Conservation (phyloP, 306 rosid species). For the Trifolium subterraneum region DNA sequence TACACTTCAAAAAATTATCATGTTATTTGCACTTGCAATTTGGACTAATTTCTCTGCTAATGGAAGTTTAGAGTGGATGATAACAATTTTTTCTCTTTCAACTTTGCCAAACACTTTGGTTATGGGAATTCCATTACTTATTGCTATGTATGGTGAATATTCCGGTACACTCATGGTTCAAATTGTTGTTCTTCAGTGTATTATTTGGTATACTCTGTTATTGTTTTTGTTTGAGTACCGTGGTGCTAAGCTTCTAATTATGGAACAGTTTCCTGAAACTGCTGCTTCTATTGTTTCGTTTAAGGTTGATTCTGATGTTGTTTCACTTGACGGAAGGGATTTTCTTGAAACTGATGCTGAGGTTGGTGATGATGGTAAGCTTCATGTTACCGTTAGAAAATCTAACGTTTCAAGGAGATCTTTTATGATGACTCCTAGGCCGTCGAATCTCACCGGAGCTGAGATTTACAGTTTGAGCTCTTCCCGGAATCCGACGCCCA, state of each 20-base stretch:
- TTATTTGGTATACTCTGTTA: conserved; percentile 90
- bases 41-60: conserved; percentile 84
- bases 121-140: conserved; percentile 91
- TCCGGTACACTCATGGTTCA: conserved; percentile 87
- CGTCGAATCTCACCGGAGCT: conserved; percentile 93
- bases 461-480: conserved; percentile 96
- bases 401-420: conserved; percentile 85
- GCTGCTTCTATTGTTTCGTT: conserved; percentile 96
- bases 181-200: conserved; percentile 93
- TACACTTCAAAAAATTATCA: conserved; percentile 88
- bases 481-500: conserved; percentile 85
- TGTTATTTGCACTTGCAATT: conserved; percentile 62
- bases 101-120: conserved; percentile 93
- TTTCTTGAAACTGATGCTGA: conserved; percentile 93
- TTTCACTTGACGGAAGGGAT: conserved; percentile 90
- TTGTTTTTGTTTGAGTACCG: conserved; percentile 94
- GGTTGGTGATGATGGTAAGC: conserved; percentile 90
- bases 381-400: conserved; percentile 86
- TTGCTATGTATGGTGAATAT: conserved; percentile 78
- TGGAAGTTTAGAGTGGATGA: conserved; percentile 96
- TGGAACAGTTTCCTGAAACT: conserved; percentile 98
- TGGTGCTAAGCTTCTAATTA: conserved; percentile 86
- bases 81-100: conserved; percentile 91
- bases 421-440: conserved; percentile 82
- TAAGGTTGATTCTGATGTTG: conserved; percentile 93